Evolutionary conservation across 176 grass and related monocot genomes (phyloP), one percentile per base, ranked within the genome.

Genomic region (Bonia amplexicaulis): DNA sequence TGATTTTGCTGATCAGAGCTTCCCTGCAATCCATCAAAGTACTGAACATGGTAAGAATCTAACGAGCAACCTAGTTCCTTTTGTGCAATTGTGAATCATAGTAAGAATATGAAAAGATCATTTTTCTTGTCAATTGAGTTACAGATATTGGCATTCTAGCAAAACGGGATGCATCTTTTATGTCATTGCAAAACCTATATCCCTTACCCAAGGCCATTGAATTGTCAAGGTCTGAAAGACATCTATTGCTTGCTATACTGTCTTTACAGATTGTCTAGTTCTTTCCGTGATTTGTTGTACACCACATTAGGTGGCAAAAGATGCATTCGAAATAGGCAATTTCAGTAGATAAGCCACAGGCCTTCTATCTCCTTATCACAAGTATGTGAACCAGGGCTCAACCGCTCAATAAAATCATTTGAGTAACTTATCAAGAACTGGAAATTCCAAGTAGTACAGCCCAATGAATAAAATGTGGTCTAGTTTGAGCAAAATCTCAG

Each of bases 1-100:
- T 90, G 25, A 94, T 85, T 63, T 92, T 94, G 33, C 37, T 58
- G 62, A 94, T 20, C 69, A 94, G 69, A 69, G 87, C 88, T 80
- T 94, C 90, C 78, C 90, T 92, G 88, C 12, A 81, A 76, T 39
- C 7, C 39, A 85, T 82, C 39, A 27, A 26, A 17, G 7, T 25
- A 54, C 46, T 8, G 16, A 15, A 57, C 1, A 8, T 25, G 6
- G 27, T 72, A 65, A 82, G 88, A 58, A 85, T 68, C 2, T 37
- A 8, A 63, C 13, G 64, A 45, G 66, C 15, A 45, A 26, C 48
- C 9, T 72, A 46, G n/a, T 44, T 72, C 12, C 12, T 72, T 63
- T 29, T 52, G n/a, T 63, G 46, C 47, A 62, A 59, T 5, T 80
- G 26, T 6, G 71, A 51, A 51, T 31, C 0, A 25, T 19, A 75